Conservation (phyloP, 1,139 yeast species). For the Williopsis jadinii region DNA sequence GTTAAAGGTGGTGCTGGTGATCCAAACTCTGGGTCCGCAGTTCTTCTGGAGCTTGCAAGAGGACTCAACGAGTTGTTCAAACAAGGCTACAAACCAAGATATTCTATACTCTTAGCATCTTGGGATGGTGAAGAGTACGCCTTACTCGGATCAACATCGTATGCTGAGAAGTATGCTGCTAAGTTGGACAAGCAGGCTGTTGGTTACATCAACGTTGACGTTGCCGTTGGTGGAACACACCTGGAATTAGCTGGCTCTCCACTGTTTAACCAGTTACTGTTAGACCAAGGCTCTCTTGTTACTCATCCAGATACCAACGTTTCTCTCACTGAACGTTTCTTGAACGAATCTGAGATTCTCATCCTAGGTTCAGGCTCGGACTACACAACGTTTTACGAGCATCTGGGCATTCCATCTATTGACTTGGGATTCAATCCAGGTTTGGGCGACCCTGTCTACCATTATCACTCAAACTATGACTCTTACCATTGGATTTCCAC, state of each 20-base stretch:
- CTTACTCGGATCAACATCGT: conserved; percentile 60
- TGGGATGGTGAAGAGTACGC: conserved; percentile 79
- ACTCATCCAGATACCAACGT: conserved; percentile 38
- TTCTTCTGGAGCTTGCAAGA: conserved; percentile 49
- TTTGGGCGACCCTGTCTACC: conserved; percentile 46
- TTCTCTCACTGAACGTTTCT: conserved; percentile 47
- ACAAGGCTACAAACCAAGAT: conserved; percentile 56
- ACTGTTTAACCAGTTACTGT: conserved; percentile 35
- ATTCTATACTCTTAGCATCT: conserved; percentile 53
- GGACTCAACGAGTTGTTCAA: conserved; percentile 42
- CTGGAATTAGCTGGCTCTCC: conserved; percentile 47
- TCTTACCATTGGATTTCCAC: conserved; percentile 60
- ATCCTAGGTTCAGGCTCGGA: conserved; percentile 65
- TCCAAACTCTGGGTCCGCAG: conserved; percentile 63
- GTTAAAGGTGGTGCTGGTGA: conserved; percentile 67
- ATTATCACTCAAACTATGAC: conserved; percentile 65
- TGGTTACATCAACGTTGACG: conserved; percentile 60
- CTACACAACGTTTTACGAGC: conserved; percentile 61
- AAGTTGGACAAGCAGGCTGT: conserved; percentile 39
- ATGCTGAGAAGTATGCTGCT: conserved; percentile 49
- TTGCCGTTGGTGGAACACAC: conserved; percentile 46
- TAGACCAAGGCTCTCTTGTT: conserved; percentile 34
- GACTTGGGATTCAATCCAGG: conserved; percentile 47
- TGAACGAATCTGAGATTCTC: conserved; percentile 26
- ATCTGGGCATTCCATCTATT: conserved; percentile 56